Conservation (phyloP, 2,329 filamentous ascomycete genomes). For the Epichloe typhina region DNA sequence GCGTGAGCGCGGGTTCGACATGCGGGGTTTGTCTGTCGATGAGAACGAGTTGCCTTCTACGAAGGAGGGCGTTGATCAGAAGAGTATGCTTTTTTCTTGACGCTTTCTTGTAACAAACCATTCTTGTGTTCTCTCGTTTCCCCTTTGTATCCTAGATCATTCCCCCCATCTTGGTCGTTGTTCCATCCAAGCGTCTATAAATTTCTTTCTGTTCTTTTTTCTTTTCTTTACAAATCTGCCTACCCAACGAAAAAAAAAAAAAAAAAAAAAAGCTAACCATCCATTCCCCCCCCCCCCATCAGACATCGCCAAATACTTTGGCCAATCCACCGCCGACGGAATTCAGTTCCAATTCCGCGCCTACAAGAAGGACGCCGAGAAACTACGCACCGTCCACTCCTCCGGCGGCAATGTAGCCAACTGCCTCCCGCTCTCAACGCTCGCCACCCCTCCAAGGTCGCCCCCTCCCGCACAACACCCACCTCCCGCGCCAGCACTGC, state of each 20-base stretch:
- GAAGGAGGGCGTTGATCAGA: conserved; percentile 25
- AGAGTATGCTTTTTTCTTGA: conserved; percentile 22
- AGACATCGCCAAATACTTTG: conserved; percentile 49
- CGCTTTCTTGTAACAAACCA: neutral
- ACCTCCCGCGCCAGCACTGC: conserved; percentile 8
- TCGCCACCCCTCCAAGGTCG: conserved; percentile 17
- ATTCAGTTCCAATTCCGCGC: conserved; percentile 47
- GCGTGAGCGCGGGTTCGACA: conserved; percentile 24
- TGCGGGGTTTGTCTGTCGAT: conserved; percentile 27
- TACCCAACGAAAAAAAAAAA: neutral
- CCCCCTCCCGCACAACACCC: conserved; percentile 3
- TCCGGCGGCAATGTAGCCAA: conserved; percentile 32
- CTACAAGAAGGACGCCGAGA: conserved; percentile 40
- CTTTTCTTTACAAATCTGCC: too few species aligned
- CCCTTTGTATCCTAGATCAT: neutral
- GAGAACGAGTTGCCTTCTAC: conserved; percentile 22
- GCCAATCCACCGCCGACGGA: conserved; percentile 42
- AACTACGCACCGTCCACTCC: conserved; percentile 30
- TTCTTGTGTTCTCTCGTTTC: neutral
- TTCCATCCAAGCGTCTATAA: neutral
- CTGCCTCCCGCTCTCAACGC: conserved; percentile 19
- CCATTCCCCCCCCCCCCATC: neutral
- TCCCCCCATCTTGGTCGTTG: neutral
- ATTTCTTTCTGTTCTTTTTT: neutral
- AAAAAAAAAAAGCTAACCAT: conserved; percentile 5